Evolutionary conservation across 371 early-diverging fungal genomes (phyloP).

Genomic region (Parasitella parasitica): DNA sequence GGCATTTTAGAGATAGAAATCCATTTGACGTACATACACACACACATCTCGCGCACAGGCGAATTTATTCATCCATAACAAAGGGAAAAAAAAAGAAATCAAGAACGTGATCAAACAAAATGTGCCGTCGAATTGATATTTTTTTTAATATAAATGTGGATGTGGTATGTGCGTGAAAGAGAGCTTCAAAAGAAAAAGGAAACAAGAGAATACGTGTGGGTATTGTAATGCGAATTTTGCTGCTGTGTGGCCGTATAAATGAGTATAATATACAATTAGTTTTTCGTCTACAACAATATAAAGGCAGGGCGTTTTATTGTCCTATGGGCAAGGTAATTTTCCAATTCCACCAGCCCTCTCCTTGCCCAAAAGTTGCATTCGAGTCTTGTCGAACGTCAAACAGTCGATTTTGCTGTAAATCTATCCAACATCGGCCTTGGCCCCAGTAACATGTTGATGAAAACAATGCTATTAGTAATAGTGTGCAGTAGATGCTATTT

Average conservation of each 20-base stretch:
- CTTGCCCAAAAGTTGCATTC: conserved; percentile 50
- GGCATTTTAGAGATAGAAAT: too few relatives aligned
- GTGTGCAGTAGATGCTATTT: conserved; percentile 62
- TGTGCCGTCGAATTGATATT: not conserved
- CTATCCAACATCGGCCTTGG: conserved; percentile 68
- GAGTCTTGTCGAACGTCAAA: conserved; percentile 45
- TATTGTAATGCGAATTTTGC: not conserved
- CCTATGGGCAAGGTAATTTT: conserved; percentile 48
- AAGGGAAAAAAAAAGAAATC: too few relatives aligned
- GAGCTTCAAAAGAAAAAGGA: not conserved
- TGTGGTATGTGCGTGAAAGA: not conserved
- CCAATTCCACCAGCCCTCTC: conserved; percentile 55
- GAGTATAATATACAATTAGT: not conserved
- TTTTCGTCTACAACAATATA: not conserved
- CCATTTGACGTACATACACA: too few relatives aligned
- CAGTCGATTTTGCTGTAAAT: conserved; percentile 44
- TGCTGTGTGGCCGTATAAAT: not conserved
- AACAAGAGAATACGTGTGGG: not conserved
- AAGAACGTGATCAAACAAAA: not conserved
- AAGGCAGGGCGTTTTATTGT: too few relatives aligned
- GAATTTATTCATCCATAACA: not conserved
- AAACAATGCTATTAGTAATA: conserved; percentile 58
- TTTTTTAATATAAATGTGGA: not conserved
- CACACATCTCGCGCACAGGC: too few relatives aligned
- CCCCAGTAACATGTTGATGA: conserved; percentile 74